Evolutionary conservation across 1,139 yeast genomes (phyloP), one percentile per base, ranked within the genome.

Genomic region (Geotrichum aggregatum): DNA sequence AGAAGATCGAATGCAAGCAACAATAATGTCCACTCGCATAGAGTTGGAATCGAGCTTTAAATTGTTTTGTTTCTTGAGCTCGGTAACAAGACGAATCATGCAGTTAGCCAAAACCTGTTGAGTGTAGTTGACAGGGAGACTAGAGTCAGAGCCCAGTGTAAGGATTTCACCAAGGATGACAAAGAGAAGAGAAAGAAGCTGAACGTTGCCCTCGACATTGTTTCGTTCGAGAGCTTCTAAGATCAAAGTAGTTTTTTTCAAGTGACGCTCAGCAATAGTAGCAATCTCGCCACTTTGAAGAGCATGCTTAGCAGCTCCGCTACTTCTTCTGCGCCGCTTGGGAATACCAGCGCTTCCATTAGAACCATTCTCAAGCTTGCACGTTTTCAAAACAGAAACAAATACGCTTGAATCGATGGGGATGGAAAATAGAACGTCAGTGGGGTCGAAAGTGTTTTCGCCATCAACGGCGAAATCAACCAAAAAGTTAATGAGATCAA

Each of bases 91-190:
- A 59, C 80, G 79, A 50, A 83, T 76, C 88, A 92, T 84, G 69
- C 96, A 87, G 49, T 87, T 80, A 1, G 97, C 95, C 59, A 92
- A 73, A 0, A 92, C 81, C 67, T 92, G 98, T 69, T 92, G 96
- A 1, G 95, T 85, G 63, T 91, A 92, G 46, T 87, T 75, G 3
- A 91, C 92, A 7, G 98, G 96, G 56, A 92, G 74, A 56, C 88
- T 87, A 35, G 96, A 95, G 66, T 91, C 98, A 57, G 82, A 82
- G 48, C 96, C 96, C 54, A 92, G 75, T 40, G 94, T 83, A 65
- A 91, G 89, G 61, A 91, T 76, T 66, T 92, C 98, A 48, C 94
- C 84, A 50, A 92, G 76, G 44, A 87, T 77, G 57, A 78, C 79
- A 71, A 94, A 88, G 33, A 74, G 59, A 33, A 63, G 66, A 5